Evolutionary conservation across 1,284 basidiomycete genomes (phyloP), one percentile per base, ranked within the genome.

Genomic region (Trichosporon asahii): DNA sequence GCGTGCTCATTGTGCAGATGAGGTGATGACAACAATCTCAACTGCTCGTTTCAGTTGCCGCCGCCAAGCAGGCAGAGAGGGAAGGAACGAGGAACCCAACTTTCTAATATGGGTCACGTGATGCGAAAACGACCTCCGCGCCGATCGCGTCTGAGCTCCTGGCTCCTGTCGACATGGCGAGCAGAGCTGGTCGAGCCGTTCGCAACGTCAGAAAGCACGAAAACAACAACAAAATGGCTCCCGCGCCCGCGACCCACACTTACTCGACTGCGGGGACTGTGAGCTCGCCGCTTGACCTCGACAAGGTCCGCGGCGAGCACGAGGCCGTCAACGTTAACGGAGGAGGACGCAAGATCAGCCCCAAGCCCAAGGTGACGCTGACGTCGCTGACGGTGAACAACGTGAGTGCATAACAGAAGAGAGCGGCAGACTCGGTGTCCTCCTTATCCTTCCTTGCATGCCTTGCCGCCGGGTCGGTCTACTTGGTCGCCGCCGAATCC

Each of bases 381-480:
- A 84, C 82, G 11, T 82, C 80, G 70, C 67, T 84, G 78, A 84
- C 82, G 1, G 69, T 74, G 46, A 80, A 84, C 75, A 84, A 84
- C 66, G 82, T 84, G 75, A 76, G 82, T 76, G 18, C 18, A 3
- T 0, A 11, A 31, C 8, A 6, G 49, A 35, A 49, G n/a, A 53
- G 6, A 44, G 64, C 35, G 31, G n/a, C n/a, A 64, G 29, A 8
- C 40, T 44, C 2, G 11, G 14, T 33, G 3, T 33, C 31, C 31
- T n/a, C n/a, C n/a, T n/a, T n/a, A n/a, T n/a, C n/a, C n/a, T n/a
- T n/a, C n/a, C n/a, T n/a, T n/a, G n/a, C n/a, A n/a, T n/a, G n/a
- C n/a, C n/a, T n/a, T n/a, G n/a, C n/a, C n/a, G n/a, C n/a, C n/a
- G n/a, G n/a, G n/a, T n/a, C n/a, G n/a, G n/a, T n/a, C n/a, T n/a